These are phyloP conservation scores for Blastobotrys mokoenaii DNA, from an alignment of 805 yeast genomes.

Conservation along the genomic window DNA sequence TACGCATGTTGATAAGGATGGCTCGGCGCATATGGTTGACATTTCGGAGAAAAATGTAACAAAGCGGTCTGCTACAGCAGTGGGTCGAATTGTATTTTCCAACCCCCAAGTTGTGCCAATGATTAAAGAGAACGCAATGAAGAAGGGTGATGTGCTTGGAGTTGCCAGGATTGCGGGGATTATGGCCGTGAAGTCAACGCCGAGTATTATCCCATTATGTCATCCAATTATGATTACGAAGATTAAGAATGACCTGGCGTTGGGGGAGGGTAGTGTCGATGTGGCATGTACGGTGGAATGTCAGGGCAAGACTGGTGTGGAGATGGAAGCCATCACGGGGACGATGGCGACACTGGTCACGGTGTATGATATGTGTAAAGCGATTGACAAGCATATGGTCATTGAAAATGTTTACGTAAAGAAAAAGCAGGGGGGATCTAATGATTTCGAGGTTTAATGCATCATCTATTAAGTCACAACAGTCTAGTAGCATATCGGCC, in stretches of 20 bases:
- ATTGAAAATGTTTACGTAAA: slow-evolving; percentile 33
- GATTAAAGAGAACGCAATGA: slow-evolving; percentile 32
- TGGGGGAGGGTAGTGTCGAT: slow-evolving; percentile 23
- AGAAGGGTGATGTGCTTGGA: slow-evolving; percentile 46
- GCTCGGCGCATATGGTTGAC: slow-evolving; percentile 44
- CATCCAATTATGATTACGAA: slow-evolving; percentile 41
- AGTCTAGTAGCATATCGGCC: no score
- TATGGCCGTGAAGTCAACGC: slow-evolving; percentile 42
- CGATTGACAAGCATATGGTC: slow-evolving; percentile 43
- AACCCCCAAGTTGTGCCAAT: slow-evolving; percentile 26
- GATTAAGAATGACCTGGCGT: slow-evolving; percentile 29
- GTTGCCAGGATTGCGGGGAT: slow-evolving; percentile 44
- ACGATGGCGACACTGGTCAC: slow-evolving; percentile 37
- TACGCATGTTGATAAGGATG: slow-evolving; percentile 35
- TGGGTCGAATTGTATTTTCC: slow-evolving; percentile 36
- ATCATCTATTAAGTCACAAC: no score
- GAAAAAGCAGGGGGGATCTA: slow-evolving; percentile 38
- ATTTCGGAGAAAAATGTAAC: slow-evolving; percentile 35
- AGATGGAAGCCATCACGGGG: slow-evolving; percentile 49
- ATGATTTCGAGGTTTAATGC: slow-evolving; percentile 18
- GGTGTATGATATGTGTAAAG: slow-evolving; percentile 52
- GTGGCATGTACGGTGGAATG: slow-evolving; percentile 37
- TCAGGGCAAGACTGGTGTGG: slow-evolving; percentile 47
- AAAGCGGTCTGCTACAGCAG: slow-evolving; percentile 36
- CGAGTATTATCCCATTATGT: slow-evolving; percentile 41